phyloP scores from a whole-genome alignment of 2,329 filamentous ascomycete species.

The Venturia effusa region DNA sequence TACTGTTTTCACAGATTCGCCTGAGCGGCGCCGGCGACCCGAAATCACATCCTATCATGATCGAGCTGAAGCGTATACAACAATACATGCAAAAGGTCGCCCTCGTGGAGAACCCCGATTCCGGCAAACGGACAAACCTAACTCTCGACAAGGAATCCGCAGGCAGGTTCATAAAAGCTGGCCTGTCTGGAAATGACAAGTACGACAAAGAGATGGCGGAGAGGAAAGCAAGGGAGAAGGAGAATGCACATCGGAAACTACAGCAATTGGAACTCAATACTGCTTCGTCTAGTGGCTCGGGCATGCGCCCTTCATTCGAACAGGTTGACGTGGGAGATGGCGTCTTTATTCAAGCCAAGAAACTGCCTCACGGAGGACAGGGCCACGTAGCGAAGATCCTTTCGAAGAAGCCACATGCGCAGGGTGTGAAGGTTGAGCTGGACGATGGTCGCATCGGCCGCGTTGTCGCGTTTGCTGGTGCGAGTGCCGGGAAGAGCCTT shows the following conservation, averaged over 20 bases:
- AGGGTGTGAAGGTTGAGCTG: not conserved
- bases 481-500: not conserved
- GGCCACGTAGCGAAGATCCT: not conserved
- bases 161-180: constrained; percentile 10
- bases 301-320: not conserved
- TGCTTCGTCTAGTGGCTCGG: not conserved
- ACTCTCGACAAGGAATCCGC: constrained; percentile 12
- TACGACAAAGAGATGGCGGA: constrained; percentile 3
- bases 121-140: constrained; percentile 52
- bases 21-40: constrained; percentile 51
- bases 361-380: not conserved
- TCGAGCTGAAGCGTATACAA: constrained; percentile 74
- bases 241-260: constrained; percentile 2
- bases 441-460: not conserved
- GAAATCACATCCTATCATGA: constrained; percentile 64
- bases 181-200: constrained; percentile 9
- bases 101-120: constrained; percentile 52
- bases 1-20: constrained; percentile 74
- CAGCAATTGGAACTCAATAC: constrained; percentile 1
- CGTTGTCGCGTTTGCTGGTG: not conserved
- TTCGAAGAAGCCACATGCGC: not conserved
- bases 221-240: constrained; percentile 6
- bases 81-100: constrained; percentile 94
- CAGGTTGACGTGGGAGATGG: not conserved
- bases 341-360: not conserved